Evolutionary conservation across 2,329 filamentous ascomycete genomes (phyloP).

Genomic region (Xylaria sp.): DNA sequence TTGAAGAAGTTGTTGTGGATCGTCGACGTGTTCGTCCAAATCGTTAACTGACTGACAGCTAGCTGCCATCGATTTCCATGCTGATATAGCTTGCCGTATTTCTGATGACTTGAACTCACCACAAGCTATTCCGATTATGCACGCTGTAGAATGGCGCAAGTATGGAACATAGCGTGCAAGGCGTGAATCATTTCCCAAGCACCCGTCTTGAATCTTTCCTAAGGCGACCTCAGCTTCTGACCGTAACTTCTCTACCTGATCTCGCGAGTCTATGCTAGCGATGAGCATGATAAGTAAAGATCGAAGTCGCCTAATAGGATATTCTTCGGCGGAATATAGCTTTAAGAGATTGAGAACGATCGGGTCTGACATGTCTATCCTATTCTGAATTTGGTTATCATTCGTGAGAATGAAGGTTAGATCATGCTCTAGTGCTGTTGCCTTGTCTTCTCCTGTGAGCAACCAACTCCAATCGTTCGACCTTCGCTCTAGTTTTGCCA

Average conservation of each 20-base stretch:
- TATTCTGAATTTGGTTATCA: slow-evolving; percentile 48
- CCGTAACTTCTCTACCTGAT: slow-evolving; percentile 54
- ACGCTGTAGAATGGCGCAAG: slow-evolving; percentile 58
- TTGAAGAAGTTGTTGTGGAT: slow-evolving; percentile 60
- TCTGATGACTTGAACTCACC: slow-evolving; percentile 51
- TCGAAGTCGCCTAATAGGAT: slow-evolving; percentile 64
- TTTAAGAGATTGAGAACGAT: slow-evolving; percentile 60
- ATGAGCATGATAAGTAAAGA: slow-evolving; percentile 62
- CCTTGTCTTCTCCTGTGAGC: slow-evolving; percentile 63
- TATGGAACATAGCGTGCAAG: slow-evolving; percentile 61
- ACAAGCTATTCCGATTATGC: slow-evolving; percentile 57
- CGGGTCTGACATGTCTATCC: slow-evolving; percentile 57
- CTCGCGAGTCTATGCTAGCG: slow-evolving; percentile 59
- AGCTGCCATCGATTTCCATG: slow-evolving; percentile 59
- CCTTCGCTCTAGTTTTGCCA: slow-evolving; percentile 69
- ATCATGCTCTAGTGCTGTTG: slow-evolving; percentile 70
- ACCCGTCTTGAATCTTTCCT: slow-evolving; percentile 51
- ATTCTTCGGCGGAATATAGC: slow-evolving; percentile 61
- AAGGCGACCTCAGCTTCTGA: slow-evolving; percentile 55
- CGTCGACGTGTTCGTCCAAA: slow-evolving; percentile 60
- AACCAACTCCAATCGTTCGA: slow-evolving; percentile 67
- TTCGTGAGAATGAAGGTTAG: slow-evolving; percentile 61
- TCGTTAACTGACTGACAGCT: slow-evolving; percentile 54
- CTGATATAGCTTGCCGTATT: slow-evolving; percentile 53
- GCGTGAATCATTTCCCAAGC: slow-evolving; percentile 58